Conservation (phyloP, 1,284 basidiomycete genomes). For the Rhodofomes roseus region DNA sequence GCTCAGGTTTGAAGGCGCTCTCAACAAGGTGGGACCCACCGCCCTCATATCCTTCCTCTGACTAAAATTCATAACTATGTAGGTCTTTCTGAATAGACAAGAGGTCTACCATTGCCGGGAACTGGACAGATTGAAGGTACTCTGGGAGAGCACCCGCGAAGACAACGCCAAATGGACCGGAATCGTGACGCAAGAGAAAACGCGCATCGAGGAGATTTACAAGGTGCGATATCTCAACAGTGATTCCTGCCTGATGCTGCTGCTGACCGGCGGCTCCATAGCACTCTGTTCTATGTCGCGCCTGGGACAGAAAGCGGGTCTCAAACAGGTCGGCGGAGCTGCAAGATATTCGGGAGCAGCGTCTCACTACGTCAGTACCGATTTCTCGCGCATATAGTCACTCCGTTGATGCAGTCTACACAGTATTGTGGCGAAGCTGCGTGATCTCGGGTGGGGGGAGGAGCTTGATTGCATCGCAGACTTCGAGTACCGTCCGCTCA, state of each 20-base stretch:
- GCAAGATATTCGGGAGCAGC: background rate
- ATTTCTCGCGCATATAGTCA: background rate
- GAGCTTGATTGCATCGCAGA: background rate
- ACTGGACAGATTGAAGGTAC: background rate
- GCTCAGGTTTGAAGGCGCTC: too few relatives aligned
- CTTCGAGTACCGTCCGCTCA: background rate
- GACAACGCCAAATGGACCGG: background rate
- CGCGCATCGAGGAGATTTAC: background rate
- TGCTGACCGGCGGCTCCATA: background rate
- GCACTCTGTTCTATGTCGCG: background rate
- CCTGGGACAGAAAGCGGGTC: background rate
- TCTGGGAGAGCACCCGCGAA: background rate
- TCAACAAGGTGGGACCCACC: too few relatives aligned
- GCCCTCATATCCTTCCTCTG: background rate
- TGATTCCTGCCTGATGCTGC: background rate
- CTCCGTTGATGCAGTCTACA: background rate
- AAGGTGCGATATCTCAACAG: background rate
- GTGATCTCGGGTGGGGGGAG: background rate
- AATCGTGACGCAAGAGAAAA: background rate
- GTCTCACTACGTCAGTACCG: background rate
- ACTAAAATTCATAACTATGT: too few relatives aligned
- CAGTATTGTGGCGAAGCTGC: background rate
- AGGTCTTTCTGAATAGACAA: background rate
- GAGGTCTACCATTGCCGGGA: background rate
- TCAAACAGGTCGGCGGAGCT: background rate